Evolutionary conservation across 2,329 filamentous ascomycete species (phyloP), one percentile per base, ranked within the genome.

Genomic region (Tolypocladium tropicale): DNA sequence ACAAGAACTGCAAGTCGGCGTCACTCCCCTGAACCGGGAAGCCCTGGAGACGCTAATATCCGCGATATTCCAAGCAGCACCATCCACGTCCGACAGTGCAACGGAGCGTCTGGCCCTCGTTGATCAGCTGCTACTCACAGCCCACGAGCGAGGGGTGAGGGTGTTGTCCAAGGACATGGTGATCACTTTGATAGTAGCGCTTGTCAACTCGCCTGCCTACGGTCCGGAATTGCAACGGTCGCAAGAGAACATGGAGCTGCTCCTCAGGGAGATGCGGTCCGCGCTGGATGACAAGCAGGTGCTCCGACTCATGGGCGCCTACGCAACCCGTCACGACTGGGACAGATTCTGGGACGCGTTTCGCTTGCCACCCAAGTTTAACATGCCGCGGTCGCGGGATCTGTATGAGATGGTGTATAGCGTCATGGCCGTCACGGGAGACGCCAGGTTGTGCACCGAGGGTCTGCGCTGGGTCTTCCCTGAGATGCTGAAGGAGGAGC

Each of bases 311-410:
- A 70, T 82, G 70, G 61, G 67, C 3, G 70, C 73, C 1, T 78
- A 82, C 59, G 74, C 79, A 6, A 60, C 62, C 23, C 73, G 74
- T 57, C 63, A 66, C 21, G 71, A 83, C 60, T 85, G 82, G 76
- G 66, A 76, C 18, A 71, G 73, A 6, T 82, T 88, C 63, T 87
- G 82, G 83, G 74, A 81, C 23, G 64, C 76, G 11, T 89, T 85
- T 76, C 76, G 77, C 55, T 74, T 77, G 56, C 76, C 81, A 4
- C 70, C 83, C 16, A 73, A 78, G 43, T 76, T 78, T 61, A 69
- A 75, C 41, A 64, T 68, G 10, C 62, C 73, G 1, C 79, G 85
- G 23, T 77, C 78, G 0, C 63, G 72, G n/a, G 65, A 66, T 18
- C 73, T 86, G 60, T 89, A 89, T 64, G 67, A 71, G 4, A 70